A percentile compares a stretch with the other conserved stretches of the same genome.
These are phyloP conservation scores for Globisporangium apiculatum DNA, from an alignment of 352 stramenopile species.

Conservation along the genomic window DNA sequence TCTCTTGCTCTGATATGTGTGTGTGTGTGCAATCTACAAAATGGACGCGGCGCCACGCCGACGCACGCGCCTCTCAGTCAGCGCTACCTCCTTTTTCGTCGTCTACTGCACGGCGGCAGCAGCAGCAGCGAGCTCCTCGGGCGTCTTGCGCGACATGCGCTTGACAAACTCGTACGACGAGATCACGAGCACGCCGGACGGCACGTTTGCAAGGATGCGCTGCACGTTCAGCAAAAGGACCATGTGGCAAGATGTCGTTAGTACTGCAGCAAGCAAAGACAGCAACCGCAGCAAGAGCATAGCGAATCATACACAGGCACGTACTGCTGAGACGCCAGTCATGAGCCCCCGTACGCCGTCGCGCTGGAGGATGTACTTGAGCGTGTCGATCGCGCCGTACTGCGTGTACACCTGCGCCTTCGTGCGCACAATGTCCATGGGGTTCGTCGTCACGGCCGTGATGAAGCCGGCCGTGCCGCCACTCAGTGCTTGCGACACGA, in stretches of 20 bases:
- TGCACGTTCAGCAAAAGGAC: conserved; percentile 12
- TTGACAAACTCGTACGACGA: conserved; percentile 89
- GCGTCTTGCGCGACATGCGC: conserved; percentile 66
- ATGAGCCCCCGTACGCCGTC: conserved; percentile 72
- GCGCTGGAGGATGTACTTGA: conserved; percentile 76
- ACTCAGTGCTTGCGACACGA: conserved; percentile 69
- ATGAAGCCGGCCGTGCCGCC: conserved; percentile 73
- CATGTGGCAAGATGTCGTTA: no score
- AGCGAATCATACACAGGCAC: conserved; percentile 7
- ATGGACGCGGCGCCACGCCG: no score
- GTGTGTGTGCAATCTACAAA: no score
- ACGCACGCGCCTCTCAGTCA: no score
- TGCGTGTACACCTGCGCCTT: conserved; percentile 82
- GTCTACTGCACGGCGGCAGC: no score
- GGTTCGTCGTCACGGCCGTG: conserved; percentile 76
- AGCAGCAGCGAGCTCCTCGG: conserved; percentile 16
- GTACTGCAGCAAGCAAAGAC: no score
- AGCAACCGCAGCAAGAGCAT: no score
- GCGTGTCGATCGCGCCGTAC: conserved; percentile 74
- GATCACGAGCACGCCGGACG: conserved; percentile 80
- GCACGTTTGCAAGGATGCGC: conserved; percentile 75
- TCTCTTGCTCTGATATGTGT: no score
- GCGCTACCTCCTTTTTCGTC: no score
- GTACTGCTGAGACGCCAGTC: conserved; percentile 72
- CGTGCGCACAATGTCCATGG: conserved; percentile 86